Percentiles rank a stretch among this genome's conserved stretches.
These are phyloP conservation scores for Willaertia magna DNA, from an alignment of 208 protist species.

Conservation along the genomic window DNA sequence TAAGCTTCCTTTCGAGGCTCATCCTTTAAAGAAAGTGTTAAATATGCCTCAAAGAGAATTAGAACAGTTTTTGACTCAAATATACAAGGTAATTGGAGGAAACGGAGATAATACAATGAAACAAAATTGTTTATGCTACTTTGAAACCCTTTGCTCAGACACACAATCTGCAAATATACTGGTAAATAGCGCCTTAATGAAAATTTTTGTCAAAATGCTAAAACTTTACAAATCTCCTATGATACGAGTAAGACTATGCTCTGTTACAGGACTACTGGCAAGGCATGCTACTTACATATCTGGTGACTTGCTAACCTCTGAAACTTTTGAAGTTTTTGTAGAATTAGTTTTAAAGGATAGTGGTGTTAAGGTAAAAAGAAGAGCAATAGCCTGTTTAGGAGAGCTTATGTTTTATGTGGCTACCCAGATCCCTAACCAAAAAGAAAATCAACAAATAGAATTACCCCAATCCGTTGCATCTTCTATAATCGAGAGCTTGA, in stretches of 20 bases:
- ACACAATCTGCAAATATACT: conserved; percentile 56
- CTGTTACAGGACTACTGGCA: conserved; percentile 65
- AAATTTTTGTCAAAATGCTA: conserved; percentile 56
- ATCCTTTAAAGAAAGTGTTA: conserved; percentile 47
- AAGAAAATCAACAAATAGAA: conserved; percentile 46
- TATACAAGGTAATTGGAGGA: conserved; percentile 35
- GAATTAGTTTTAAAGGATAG: conserved; percentile 46
- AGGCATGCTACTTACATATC: conserved; percentile 63
- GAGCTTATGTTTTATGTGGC: conserved; percentile 74
- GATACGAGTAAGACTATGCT: conserved; percentile 47
- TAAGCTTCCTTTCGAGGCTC: conserved; percentile 45
- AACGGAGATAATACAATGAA: conserved; percentile 31
- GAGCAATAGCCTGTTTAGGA: conserved; percentile 56
- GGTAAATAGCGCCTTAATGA: conserved; percentile 73
- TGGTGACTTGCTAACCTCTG: conserved; percentile 43
- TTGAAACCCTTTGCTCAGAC: conserved; percentile 56
- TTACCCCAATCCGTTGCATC: conserved; percentile 33
- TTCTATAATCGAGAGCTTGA: conserved; percentile 44
- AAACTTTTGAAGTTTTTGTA: conserved; percentile 47
- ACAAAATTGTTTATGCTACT: conserved; percentile 64
- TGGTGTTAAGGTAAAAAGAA: conserved; percentile 42
- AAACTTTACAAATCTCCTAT: conserved; percentile 35
- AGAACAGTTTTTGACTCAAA: conserved; percentile 39
- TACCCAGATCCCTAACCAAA: conserved; percentile 39
- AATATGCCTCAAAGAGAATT: conserved; percentile 34